Conservation (phyloP, 345 rosid species). For the sweet orange (Citrus sinensis) region DVS_A1.0 CM039163.1:39519501-39520000, state of each 20-base stretch:
- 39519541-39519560: not conserved
- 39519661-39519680: not conserved
- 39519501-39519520: not conserved
- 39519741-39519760: not conserved
- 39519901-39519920: not conserved
- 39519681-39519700: not conserved
- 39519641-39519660: not conserved
- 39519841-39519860: not conserved
- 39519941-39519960: not conserved
- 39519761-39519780: not conserved
- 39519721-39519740: not conserved
- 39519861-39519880: not conserved
- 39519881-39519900: not conserved
- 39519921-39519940: not conserved
- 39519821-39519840: not conserved
- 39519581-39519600: not conserved
- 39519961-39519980: not conserved
- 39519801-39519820: not conserved
- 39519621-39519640: not conserved
- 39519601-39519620: not conserved
- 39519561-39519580: not conserved
- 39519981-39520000: conserved; percentile 26
- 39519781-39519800: not conserved
- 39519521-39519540: not conserved
- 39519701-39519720: not conserved